Percentiles rank a stretch among this genome's conserved stretches.
Conservation (phyloP, 2,329 filamentous ascomycete species). For the Monosporascus sp. region DNA sequence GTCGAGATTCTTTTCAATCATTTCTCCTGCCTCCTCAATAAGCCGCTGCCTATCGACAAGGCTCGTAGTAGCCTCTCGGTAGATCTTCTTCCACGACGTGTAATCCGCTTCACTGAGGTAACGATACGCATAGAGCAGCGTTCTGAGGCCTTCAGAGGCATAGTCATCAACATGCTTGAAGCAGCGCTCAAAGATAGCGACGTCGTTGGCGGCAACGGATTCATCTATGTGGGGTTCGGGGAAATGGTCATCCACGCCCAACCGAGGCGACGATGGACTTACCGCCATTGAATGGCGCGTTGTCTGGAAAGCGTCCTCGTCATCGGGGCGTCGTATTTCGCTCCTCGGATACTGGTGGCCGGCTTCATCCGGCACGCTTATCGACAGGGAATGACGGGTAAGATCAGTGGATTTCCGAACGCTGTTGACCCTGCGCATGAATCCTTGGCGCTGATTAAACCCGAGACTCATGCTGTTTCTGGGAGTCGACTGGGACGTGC, state of each 20-base stretch:
- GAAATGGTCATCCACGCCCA: slow-evolving; percentile 30
- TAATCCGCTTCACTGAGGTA: slow-evolving; percentile 74
- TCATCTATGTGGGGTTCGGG: slow-evolving; percentile 56
- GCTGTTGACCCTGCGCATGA: slow-evolving; percentile 24
- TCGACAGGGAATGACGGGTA: slow-evolving; percentile 14
- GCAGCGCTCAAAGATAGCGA: slow-evolving; percentile 70
- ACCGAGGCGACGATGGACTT: slow-evolving; percentile 27
- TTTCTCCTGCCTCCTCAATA: slow-evolving; percentile 74
- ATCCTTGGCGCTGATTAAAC: slow-evolving; percentile 17
- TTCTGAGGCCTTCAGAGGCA: slow-evolving; percentile 80
- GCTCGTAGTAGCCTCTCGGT: slow-evolving; percentile 77
- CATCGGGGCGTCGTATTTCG: slow-evolving; percentile 24
- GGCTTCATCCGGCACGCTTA: slow-evolving; percentile 25
- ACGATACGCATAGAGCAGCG: slow-evolving; percentile 76
- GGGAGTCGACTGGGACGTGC: slow-evolving; percentile 27
- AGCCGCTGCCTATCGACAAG: slow-evolving; percentile 71
- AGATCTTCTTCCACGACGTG: slow-evolving; percentile 67
- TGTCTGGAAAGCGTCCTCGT: slow-evolving; percentile 17
- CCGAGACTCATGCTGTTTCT: slow-evolving; percentile 34
- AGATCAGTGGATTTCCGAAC: slow-evolving; percentile 27
- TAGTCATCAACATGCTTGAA: slow-evolving; percentile 89
- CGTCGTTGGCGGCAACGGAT: slow-evolving; percentile 53
- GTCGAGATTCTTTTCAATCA: slow-evolving; percentile 77
- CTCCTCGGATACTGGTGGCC: slow-evolving; percentile 30
- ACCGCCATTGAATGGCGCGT: slow-evolving; percentile 29